These are phyloP conservation scores for Hyphopichia fennica DNA, from an alignment of 1,139 yeast genomes.

Conservation along the genomic window DNA sequence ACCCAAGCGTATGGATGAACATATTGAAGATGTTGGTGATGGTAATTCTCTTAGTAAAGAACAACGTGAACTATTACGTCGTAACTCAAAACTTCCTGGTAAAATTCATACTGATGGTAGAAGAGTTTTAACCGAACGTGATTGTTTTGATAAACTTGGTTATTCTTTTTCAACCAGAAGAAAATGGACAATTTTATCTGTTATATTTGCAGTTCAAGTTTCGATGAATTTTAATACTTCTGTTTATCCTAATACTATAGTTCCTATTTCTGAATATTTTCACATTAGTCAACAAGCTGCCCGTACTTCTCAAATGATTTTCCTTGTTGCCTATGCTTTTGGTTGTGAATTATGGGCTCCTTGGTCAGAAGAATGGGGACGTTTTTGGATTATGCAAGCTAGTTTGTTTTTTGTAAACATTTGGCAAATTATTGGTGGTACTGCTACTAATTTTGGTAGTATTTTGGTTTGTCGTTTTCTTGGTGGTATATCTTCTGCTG, in stretches of 20 bases:
- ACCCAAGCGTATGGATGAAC: not conserved
- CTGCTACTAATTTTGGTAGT: conserved; percentile 33
- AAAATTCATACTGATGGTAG: conserved; percentile 17
- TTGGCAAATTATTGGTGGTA: conserved; percentile 35
- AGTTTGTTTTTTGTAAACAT: conserved; percentile 33
- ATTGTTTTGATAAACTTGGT: conserved; percentile 33
- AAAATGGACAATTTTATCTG: conserved; percentile 33
- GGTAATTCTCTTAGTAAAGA: not conserved
- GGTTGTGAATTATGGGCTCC: conserved; percentile 45
- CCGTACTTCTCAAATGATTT: conserved; percentile 32
- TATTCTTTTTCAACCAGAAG: conserved; percentile 24
- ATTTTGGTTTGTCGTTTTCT: conserved; percentile 28
- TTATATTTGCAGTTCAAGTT: conserved; percentile 34
- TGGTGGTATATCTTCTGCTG: conserved; percentile 32
- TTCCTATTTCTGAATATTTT: conserved; percentile 25
- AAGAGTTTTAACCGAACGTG: conserved; percentile 27
- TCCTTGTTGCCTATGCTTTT: conserved; percentile 35
- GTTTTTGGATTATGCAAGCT: conserved; percentile 36
- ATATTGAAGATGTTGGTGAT: not conserved
- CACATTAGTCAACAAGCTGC: conserved; percentile 28
- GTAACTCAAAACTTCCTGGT: conserved; percentile 1
- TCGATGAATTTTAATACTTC: conserved; percentile 41
- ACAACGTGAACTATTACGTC: not conserved
- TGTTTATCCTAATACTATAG: conserved; percentile 30
- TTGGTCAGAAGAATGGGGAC: conserved; percentile 39